Base-by-base conservation (phyloP, 139 green algal genomes). In the Chlamydomonas urium region DNA sequence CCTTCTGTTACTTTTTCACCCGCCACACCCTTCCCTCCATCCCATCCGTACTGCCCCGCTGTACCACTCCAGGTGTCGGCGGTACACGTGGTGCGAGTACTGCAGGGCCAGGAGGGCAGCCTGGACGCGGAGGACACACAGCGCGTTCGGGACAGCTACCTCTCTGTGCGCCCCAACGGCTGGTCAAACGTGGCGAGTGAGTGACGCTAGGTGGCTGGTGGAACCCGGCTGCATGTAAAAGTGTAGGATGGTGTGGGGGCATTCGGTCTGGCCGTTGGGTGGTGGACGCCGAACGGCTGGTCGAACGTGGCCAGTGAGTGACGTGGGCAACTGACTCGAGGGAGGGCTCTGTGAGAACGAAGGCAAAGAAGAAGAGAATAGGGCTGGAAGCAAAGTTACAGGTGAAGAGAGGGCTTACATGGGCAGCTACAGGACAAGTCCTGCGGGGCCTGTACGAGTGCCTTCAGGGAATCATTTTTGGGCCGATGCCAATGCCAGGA, bases 11-110 rank as follows among this genome's bases (percentile, higher is more conserved):
- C n/a, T n/a, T n/a, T n/a, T n/a, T n/a, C 42, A 50, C 42, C 10
- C 42, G 17, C n/a, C 48, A 53, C 1, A 21, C 23, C 58, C 60
- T 34, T 63, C n/a, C n/a, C 6, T 8, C 6, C 29, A 33, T 10
- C 53, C 24, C 26, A 33, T 26, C n/a, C 29, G 53, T 26, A 33
- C 26, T 63, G 53, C 24, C 19, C 32, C 19, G 31, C 19, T 47
- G 19, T 68, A 24, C 17, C 32, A 10, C 28, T 71, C 8, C 63
- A 57, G 63, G 75, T 81, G 32, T 74, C 48, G 26, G 69, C 65
- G 0, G 48, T 59, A 26, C 71, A 73, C 38, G 65, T 82, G 6
- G 59, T 75, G 1, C 38, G 67, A 4, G 34, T 75, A 2, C 59
- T 75, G 34, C 35, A 71, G 37, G 63, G 63, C 23, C 10, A 36